Evolutionary conservation across 1,139 yeast genomes (phyloP), one percentile per base, ranked within the genome.

Genomic region (Scheffersomyces stambukii): DNA sequence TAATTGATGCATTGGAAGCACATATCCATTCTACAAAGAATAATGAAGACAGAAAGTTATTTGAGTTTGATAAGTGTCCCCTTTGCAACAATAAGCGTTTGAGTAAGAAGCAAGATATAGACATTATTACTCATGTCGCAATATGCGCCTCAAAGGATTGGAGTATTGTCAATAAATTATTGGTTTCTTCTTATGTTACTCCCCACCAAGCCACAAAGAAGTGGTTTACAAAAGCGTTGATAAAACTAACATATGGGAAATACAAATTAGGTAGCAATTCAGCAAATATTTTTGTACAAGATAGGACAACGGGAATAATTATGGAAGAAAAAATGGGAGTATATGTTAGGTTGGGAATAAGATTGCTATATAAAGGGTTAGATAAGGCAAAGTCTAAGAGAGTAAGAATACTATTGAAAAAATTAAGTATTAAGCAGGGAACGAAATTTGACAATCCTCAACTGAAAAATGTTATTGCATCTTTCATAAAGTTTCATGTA

Each of bases 241-340:
- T 88, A 32, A 89, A 86, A 48, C 61, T 91, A 26, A 84, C 94
- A 0, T 88, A 86, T 50, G 98, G 98, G 0, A 81, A 82, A 43
- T 83, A 88, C 51, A 77, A 80, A 27, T 59, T 89, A 17, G 98
- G 98, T 1, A 81, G 88, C 21, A 85, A 89, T 49, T 85, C 93
- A 26, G 98, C 97, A 9, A 89, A 89, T 48, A 91, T 91, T 23
- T 63, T 91, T 30, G 97, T 91, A 3, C 97, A 91, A 52, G 96
- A 91, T 54, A 66, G 98, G 40, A 66, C 72, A 22, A 82, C 96
- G 0, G 98, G 98, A 0, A 73, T 83, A 28, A 76, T 91, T 11
- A 60, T 83, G 50, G 97, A 91, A 50, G 98, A 91, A 48, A 86
- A 88, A 45, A 91, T 91, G 84, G 81, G 91, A 31, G 77, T 84